phyloP scores from a whole-genome alignment of 1,284 basidiomycete species.

The Malassezia globosa region DNA sequence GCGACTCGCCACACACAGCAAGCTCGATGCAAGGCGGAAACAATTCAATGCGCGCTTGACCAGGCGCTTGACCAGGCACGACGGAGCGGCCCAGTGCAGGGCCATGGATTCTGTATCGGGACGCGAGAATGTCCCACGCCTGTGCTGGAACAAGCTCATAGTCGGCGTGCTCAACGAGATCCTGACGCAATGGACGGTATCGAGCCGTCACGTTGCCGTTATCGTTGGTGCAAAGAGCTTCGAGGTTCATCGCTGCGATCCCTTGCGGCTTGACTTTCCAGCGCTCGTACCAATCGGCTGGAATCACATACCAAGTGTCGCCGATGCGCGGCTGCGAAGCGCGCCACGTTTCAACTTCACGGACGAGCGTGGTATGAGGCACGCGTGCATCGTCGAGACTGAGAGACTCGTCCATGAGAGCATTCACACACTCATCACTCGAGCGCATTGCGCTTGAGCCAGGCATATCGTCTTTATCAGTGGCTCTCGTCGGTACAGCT shows the following conservation, averaged over 20 bases:
- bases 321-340: slow-evolving; percentile 53
- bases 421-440: slow-evolving; percentile 12
- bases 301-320: slow-evolving; percentile 67
- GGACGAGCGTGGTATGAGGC: slow-evolving; percentile 4
- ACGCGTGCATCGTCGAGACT: slow-evolving; percentile 5
- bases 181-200: slow-evolving; percentile 33
- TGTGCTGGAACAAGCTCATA: slow-evolving; percentile 64
- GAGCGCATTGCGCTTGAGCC: no score
- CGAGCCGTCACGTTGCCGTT: no score
- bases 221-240: slow-evolving; percentile 53
- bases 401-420: slow-evolving; percentile 10
- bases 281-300: slow-evolving; percentile 60
- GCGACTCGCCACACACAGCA: slow-evolving; percentile 47
- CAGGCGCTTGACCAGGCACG: slow-evolving; percentile 49
- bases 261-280: slow-evolving; percentile 60
- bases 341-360: slow-evolving; percentile 15
- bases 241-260: slow-evolving; percentile 60
- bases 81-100: slow-evolving; percentile 59
- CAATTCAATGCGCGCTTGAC: slow-evolving; percentile 61
- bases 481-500: no score
- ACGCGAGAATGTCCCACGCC: slow-evolving; percentile 60
- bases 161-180: slow-evolving; percentile 55
- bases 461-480: slow-evolving; percentile 2
- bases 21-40: slow-evolving; percentile 62
- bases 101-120: slow-evolving; percentile 61